Evolutionary conservation across 1,139 yeast genomes (phyloP), one percentile per base, ranked within the genome.

Genomic region (Chernovozyma sophiae-reginae): DNA sequence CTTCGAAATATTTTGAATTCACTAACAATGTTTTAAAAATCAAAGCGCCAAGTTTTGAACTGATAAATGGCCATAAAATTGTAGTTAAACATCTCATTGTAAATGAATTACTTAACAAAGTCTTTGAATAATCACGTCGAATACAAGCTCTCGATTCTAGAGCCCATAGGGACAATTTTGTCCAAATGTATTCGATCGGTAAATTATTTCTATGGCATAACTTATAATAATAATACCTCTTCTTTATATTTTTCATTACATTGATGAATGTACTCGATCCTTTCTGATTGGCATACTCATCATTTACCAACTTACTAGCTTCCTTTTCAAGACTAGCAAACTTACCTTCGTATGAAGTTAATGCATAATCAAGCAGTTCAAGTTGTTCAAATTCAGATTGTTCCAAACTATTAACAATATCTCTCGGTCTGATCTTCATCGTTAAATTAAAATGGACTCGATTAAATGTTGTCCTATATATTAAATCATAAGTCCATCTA

Each of bases 381-480:
- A 68, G 43, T 3, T 41, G 35, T 23, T 52, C 58, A 22, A 60
- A 46, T 26, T 62, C 62, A 2, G 33, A 31, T 1, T 52, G 53
- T 4, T 51, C 32, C 30, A 68, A 47, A 32, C 56, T 52, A 46
- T 68, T 65, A 20, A 69, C 66, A 30, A 70, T 58, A 26, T 58
- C 63, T 32, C 72, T 44, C 4, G 74, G 72, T 33, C 62, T 51
- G 1, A 55, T 48, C 3, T 51, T 45, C 49, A 62, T 47, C 6
- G 62, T 51, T 5, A 65, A 40, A 34, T 60, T 54, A 42, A 74
- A 77, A 47, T 75, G 74, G 2, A 62, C 35, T 34, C 71, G 58
- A 47, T 77, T 76, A 33, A 75, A 46, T 0, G 77, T 67, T 15
- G 72, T 36, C 18, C 68, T 55, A 46, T 60, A 70, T 15, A 69